A percentile compares a stretch with the other conserved stretches of the same genome.
Conservation (phyloP, 768 basidiomycete genomes). For the Pluteus cervinus region DNA sequence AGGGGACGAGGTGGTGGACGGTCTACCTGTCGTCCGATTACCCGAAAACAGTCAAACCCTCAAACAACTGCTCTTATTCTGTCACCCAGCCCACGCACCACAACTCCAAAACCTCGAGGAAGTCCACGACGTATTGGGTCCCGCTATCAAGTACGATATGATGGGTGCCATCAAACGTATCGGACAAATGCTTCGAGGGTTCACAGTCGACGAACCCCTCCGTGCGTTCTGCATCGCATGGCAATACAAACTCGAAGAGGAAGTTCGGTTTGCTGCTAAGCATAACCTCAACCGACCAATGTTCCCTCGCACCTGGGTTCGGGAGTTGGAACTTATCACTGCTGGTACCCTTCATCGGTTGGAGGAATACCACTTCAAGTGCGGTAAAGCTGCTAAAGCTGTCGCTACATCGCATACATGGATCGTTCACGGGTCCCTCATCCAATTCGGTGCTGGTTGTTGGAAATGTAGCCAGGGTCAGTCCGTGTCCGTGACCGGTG, state of each 20-base stretch:
- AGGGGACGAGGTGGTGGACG: slow-evolving; percentile 4
- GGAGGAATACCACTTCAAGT: slow-evolving; percentile 1
- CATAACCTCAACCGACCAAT: slow-evolving; percentile 4
- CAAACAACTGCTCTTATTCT: slow-evolving; percentile 8
- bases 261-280: slow-evolving; percentile 1
- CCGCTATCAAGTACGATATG: no score
- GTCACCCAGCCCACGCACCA: slow-evolving; percentile 3
- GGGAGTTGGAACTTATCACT: slow-evolving; percentile 1
- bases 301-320: neutral
- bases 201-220: neutral
- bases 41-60: slow-evolving; percentile 9
- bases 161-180: no score
- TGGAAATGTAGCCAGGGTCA: no score
- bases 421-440: no score
- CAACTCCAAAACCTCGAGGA: neutral
- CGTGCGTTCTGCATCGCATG: neutral
- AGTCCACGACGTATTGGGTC: no score
- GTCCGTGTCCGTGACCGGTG: no score
- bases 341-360: neutral
- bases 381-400: slow-evolving; percentile 1
- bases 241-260: neutral
- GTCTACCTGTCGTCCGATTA: slow-evolving; percentile 7
- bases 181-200: no score
- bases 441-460: no score
- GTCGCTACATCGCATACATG: no score